These are phyloP conservation scores for Pythium monospermum DNA, from an alignment of 352 stramenopile genomes.

Conservation along the genomic window DNA sequence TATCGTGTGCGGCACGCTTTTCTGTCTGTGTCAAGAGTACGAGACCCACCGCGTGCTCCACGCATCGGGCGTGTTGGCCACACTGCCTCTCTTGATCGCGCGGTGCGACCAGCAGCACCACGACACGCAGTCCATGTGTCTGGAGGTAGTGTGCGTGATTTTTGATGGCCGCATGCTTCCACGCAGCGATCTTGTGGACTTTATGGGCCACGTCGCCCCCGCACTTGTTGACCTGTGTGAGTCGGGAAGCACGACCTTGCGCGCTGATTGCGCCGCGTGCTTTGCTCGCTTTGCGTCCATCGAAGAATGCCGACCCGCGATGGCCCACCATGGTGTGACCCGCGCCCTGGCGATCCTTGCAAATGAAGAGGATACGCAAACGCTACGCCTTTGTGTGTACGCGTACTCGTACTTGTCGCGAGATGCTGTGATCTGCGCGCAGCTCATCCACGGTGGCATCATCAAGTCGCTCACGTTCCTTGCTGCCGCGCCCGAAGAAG, in stretches of 20 bases:
- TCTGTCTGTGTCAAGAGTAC: slow-evolving; percentile 66
- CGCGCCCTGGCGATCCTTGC: slow-evolving; percentile 45
- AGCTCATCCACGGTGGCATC: slow-evolving; percentile 51
- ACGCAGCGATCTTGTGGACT: slow-evolving; percentile 27
- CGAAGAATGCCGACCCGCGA: slow-evolving; percentile 39
- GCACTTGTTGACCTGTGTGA: slow-evolving; percentile 41
- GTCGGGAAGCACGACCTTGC: slow-evolving; percentile 14
- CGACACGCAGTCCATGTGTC: slow-evolving; percentile 35
- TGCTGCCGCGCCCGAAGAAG: slow-evolving; percentile 61
- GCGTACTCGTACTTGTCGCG: slow-evolving; percentile 60
- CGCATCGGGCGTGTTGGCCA: slow-evolving; percentile 20
- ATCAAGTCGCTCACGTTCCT: slow-evolving; percentile 69
- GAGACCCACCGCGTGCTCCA: slow-evolving; percentile 44
- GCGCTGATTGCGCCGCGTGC: slow-evolving; percentile 51
- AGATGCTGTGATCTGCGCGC: slow-evolving; percentile 36
- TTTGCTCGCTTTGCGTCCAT: slow-evolving; percentile 63
- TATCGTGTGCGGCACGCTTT: slow-evolving; percentile 46
- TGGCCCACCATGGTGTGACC: slow-evolving; percentile 49
- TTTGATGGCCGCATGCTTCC: slow-evolving; percentile 52
- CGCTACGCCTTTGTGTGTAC: slow-evolving; percentile 54
- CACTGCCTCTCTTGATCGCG: slow-evolving; percentile 36
- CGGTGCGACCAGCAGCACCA: slow-evolving; percentile 27
- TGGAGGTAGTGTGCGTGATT: slow-evolving; percentile 62
- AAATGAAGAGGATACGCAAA: slow-evolving; percentile 43
- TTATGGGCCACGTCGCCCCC: slow-evolving; percentile 41